These are phyloP conservation scores for Globisporangium ultimum DNA, from an alignment of 352 stramenopile genomes.

Conservation along the genomic window DNA sequence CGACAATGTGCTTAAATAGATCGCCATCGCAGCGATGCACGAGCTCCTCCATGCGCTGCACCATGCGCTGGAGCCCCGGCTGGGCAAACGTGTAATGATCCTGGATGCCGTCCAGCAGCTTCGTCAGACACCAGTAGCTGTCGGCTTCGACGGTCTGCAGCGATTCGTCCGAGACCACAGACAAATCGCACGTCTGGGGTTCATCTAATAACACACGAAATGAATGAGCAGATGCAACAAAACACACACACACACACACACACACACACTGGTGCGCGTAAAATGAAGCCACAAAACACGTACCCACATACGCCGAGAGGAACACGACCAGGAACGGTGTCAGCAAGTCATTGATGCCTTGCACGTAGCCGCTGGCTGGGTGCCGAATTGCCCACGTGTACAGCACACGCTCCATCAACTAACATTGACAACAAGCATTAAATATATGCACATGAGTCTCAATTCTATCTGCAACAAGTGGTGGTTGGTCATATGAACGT, in stretches of 20 bases:
- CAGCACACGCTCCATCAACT: slow-evolving; percentile 94
- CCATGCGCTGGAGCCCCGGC: slow-evolving; percentile 98
- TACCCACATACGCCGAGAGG: slow-evolving; percentile 81
- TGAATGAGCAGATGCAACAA: background rate
- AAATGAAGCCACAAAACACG: slow-evolving; percentile 1
- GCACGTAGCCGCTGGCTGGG: slow-evolving; percentile 97
- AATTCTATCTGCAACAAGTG: background rate
- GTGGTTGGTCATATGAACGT: background rate
- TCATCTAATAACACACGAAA: slow-evolving; percentile 37
- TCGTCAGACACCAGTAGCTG: slow-evolving; percentile 99
- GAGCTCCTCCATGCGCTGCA: slow-evolving; percentile 96
- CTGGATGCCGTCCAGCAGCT: slow-evolving; percentile 97
- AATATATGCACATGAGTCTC: background rate
- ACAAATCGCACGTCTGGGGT: slow-evolving; percentile 72
- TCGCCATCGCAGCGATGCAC: slow-evolving; percentile 95
- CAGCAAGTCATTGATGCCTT: slow-evolving; percentile 99
- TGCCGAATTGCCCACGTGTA: slow-evolving; percentile 99
- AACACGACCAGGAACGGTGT: slow-evolving; percentile 98
- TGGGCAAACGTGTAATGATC: slow-evolving; percentile 99
- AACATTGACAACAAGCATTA: slow-evolving; percentile 1
- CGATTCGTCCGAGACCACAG: slow-evolving; percentile 52
- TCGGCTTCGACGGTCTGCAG: slow-evolving; percentile 94
- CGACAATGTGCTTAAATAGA: slow-evolving; percentile 94
- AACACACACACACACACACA: slow-evolving; percentile 1
- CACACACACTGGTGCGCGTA: slow-evolving; percentile 1